Conservation (phyloP, 129 eudicot species). For the Kitagawia praeruptora region DNA sequence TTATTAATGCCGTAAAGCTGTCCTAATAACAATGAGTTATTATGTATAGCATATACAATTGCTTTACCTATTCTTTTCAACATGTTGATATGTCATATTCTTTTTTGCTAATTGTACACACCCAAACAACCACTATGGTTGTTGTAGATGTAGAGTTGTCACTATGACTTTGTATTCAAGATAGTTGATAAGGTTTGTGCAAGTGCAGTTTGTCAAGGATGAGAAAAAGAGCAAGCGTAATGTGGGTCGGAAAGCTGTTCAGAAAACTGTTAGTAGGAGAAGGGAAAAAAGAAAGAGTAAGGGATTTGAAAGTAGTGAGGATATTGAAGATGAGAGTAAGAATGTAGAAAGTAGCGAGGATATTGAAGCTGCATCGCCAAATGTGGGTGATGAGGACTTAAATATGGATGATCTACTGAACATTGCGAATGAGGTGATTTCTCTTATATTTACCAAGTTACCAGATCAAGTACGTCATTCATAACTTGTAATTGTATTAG, state of each 20-base stretch:
- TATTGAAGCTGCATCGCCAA: conserved; percentile 17
- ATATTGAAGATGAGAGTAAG: conserved; percentile 4
- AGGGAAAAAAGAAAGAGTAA: conserved; percentile 9
- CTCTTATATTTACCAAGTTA: not conserved
- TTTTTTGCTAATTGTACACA: not conserved
- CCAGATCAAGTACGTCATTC: not conserved
- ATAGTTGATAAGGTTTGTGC: not conserved
- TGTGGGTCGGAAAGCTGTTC: conserved; percentile 11
- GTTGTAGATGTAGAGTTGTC: not conserved
- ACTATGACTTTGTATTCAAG: too few species aligned
- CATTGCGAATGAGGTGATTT: conserved; percentile 57
- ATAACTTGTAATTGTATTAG: not conserved
- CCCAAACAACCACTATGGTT: not conserved
- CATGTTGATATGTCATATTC: too few species aligned
- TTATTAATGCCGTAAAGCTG: not conserved
- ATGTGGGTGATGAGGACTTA: conserved; percentile 41
- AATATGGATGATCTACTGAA: conserved; percentile 62
- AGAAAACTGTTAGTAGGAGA: conserved; percentile 12
- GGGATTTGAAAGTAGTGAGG: conserved; percentile 12
- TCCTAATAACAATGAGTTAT: not conserved
- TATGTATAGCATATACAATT: not conserved
- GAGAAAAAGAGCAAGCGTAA: conserved; percentile 17
- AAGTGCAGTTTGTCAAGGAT: conserved; percentile 46
- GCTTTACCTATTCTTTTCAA: not conserved
- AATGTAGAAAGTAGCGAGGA: conserved; percentile 11